Percentiles rank a stretch among this genome's conserved stretches.
phyloP scores from a whole-genome alignment of 176 grass and related monocot species.

The Oryza rufipogon region DNA sequence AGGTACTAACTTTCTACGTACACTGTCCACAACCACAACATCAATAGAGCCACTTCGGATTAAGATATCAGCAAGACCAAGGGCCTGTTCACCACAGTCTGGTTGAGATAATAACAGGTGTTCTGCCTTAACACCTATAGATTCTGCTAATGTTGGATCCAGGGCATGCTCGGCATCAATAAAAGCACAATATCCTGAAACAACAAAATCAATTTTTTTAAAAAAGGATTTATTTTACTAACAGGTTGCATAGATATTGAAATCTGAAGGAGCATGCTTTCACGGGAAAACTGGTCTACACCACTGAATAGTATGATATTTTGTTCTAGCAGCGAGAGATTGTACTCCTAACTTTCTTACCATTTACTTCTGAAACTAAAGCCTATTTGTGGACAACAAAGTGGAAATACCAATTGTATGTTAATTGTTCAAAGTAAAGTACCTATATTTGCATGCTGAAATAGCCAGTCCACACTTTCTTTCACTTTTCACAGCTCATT shows the following conservation, averaged over 20 bases:
- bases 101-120: conserved; percentile 67
- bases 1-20: conserved; percentile 50
- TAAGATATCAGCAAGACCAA: conserved; percentile 77
- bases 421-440: not conserved
- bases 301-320: not conserved
- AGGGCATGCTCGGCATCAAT: conserved; percentile 82
- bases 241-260: not conserved
- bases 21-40: conserved; percentile 88
- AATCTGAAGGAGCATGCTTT: not conserved
- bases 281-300: not conserved
- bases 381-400: not conserved
- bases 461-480: not conserved
- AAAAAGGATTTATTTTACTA: not conserved
- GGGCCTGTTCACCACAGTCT: conserved; percentile 81
- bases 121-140: conserved; percentile 67
- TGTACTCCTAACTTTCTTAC: not conserved
- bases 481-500: not conserved
- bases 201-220: not conserved
- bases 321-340: not conserved
- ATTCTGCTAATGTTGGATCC: conserved; percentile 70
- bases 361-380: not conserved
- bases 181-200: conserved; percentile 76
- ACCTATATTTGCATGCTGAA: not conserved
- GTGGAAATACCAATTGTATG: not conserved
- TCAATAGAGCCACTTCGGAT: conserved; percentile 84